These are phyloP conservation scores for Apophysomyces elegans DNA, from an alignment of 371 early-diverging fungal genomes.

Conservation along the genomic window DNA sequence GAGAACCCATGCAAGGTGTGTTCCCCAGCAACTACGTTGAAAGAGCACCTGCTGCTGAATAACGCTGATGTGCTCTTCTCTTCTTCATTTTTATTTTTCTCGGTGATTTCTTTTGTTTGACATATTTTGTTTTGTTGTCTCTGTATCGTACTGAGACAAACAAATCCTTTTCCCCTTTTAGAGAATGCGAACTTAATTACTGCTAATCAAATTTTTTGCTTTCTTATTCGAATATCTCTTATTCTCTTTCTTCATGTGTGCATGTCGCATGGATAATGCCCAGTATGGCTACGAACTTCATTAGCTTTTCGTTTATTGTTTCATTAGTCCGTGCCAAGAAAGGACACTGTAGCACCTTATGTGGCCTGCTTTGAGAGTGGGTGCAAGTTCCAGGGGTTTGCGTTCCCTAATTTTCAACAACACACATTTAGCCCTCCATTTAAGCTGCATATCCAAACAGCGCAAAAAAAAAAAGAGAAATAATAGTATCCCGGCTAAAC, in stretches of 20 bases:
- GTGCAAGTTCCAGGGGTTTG: neutral
- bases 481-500: too few species aligned
- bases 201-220: neutral
- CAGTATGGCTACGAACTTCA: too few species aligned
- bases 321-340: neutral
- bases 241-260: too few species aligned
- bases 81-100: neutral
- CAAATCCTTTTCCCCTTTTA: too few species aligned
- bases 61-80: neutral
- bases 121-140: neutral
- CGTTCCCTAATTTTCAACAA: neutral
- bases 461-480: neutral
- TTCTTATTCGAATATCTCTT: neutral
- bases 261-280: too few species aligned
- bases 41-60: constrained; percentile 27
- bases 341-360: neutral
- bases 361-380: neutral
- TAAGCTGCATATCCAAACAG: neutral
- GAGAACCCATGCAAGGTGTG: constrained; percentile 60
- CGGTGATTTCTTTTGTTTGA: neutral
- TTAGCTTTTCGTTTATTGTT: too few species aligned
- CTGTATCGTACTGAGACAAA: neutral
- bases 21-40: constrained; percentile 83
- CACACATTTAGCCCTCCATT: neutral
- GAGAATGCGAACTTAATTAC: neutral